A percentile compares a stretch with the other conserved stretches of the same genome.
phyloP scores from a whole-genome alignment of 768 basidiomycete genomes.

The Podaxis sp. region DNA sequence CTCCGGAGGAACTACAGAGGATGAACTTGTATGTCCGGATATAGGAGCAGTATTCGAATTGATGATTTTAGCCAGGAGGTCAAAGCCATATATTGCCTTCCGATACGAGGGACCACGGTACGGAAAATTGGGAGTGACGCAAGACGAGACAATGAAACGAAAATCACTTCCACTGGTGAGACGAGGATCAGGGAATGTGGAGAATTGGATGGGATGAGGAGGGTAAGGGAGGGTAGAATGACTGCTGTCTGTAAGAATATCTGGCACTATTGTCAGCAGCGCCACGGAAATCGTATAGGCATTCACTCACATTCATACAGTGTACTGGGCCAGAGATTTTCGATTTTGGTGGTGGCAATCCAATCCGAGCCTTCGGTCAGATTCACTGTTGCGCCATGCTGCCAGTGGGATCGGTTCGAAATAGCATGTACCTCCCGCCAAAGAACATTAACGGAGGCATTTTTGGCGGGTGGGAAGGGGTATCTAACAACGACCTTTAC shows the following conservation, averaged over 20 bases:
- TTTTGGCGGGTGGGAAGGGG: conserved; percentile 37
- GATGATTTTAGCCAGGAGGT: conserved; percentile 59
- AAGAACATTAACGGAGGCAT: conserved; percentile 38
- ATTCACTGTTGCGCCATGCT: conserved; percentile 49
- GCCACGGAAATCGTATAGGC: conserved; percentile 2
- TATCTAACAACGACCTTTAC: conserved; percentile 66
- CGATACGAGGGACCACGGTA: conserved; percentile 55
- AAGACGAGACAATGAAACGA: conserved; percentile 69
- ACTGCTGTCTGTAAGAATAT: conserved; percentile 43
- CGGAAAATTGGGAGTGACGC: conserved; percentile 72
- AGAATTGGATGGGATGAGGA: conserved; percentile 53
- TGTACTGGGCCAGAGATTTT: conserved; percentile 67
- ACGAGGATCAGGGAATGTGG: conserved; percentile 72
- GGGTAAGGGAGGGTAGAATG: conserved; percentile 51
- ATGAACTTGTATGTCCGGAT: not conserved
- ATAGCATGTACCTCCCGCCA: conserved; percentile 39
- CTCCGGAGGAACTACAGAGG: conserved; percentile 34
- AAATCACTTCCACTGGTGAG: conserved; percentile 55
- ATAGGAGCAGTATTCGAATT: conserved; percentile 25
- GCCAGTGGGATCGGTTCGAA: conserved; percentile 40
- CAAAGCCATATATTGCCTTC: conserved; percentile 60
- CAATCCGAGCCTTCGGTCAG: conserved; percentile 52
- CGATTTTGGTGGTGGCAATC: conserved; percentile 53
- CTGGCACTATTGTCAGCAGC: conserved; percentile 26
- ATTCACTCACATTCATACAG: conserved; percentile 62